phyloP scores from a whole-genome alignment of 129 eudicot genomes.

The Flaveria robusta region DNA sequence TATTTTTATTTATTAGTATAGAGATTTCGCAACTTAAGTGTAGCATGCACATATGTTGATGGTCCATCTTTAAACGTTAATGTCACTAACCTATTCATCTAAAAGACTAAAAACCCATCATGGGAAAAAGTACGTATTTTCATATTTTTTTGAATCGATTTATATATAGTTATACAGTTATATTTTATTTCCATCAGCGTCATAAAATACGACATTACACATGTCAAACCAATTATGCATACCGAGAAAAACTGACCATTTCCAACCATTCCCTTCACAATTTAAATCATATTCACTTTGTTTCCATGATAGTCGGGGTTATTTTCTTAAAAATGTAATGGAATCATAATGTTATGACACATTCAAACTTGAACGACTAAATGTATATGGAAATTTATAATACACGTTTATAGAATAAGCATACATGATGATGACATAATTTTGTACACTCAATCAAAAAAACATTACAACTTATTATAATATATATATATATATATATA shows the following conservation, averaged over 20 bases:
- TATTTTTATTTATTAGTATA: too few species aligned
- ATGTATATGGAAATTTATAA: background rate
- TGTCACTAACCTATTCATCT: background rate
- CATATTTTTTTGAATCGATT: too few species aligned
- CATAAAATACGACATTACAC: too few species aligned
- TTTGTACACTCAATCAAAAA: background rate
- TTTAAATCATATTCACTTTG: too few species aligned
- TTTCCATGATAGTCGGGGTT: background rate
- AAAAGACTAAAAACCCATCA: background rate
- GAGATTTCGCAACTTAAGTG: too few species aligned
- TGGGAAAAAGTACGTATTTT: too few species aligned
- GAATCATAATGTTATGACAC: background rate
- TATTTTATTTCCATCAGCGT: too few species aligned
- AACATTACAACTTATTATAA: background rate
- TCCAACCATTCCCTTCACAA: too few species aligned
- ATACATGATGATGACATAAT: conserved; percentile 1
- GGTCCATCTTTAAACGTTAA: background rate
- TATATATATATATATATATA: too few species aligned
- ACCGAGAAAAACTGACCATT: too few species aligned
- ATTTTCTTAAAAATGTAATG: background rate
- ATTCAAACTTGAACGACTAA: background rate
- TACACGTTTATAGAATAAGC: background rate
- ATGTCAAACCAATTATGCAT: too few species aligned
- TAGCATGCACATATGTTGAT: background rate
- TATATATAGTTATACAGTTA: too few species aligned